Conservation (phyloP, 2,329 filamentous ascomycete genomes). For the Trematosphaeria pertusa region DNA sequence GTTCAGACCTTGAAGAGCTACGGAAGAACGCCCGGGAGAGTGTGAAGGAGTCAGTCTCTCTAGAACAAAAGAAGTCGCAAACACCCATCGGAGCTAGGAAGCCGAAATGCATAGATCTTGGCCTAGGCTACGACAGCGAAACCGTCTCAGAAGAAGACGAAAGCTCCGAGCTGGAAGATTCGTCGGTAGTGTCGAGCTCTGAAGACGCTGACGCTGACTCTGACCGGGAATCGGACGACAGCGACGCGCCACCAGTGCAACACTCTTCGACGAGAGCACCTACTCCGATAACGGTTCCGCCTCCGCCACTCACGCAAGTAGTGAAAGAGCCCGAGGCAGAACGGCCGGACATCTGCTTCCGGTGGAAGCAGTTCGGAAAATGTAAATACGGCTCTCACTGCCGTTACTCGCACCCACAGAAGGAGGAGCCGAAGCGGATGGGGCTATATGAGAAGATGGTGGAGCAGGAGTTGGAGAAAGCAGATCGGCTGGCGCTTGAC, state of each 20-base stretch:
- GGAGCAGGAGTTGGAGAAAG: conserved; percentile 54
- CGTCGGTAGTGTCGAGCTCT: conserved; percentile 42
- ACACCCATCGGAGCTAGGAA: no score
- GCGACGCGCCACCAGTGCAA: conserved; percentile 48
- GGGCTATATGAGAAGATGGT: conserved; percentile 45
- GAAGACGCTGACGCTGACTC: conserved; percentile 30
- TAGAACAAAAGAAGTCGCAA: no score
- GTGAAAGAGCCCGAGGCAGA: conserved; percentile 11
- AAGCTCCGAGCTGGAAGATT: conserved; percentile 23
- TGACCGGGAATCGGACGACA: conserved; percentile 34
- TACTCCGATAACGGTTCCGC: conserved; percentile 21
- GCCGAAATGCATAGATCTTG: no score
- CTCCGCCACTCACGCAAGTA: conserved; percentile 15
- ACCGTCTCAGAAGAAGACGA: conserved; percentile 27
- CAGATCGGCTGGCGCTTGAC: conserved; percentile 51
- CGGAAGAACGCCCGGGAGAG: conserved; percentile 44
- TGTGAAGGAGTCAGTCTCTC: conserved; percentile 26
- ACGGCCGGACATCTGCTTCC: conserved; percentile 25
- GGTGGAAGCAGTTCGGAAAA: conserved; percentile 33
- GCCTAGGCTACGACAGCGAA: conserved; percentile 41
- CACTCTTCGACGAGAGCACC: conserved; percentile 44
- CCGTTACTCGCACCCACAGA: conserved; percentile 31
- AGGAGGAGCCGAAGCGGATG: conserved; percentile 24
- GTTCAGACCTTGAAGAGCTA: conserved; percentile 40
- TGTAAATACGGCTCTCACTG: conserved; percentile 37